A percentile compares a stretch with the other conserved stretches of the same genome.
Evolutionary conservation across 257 asterid genomes (phyloP).

Genomic region (Petunia axillaris): DNA sequence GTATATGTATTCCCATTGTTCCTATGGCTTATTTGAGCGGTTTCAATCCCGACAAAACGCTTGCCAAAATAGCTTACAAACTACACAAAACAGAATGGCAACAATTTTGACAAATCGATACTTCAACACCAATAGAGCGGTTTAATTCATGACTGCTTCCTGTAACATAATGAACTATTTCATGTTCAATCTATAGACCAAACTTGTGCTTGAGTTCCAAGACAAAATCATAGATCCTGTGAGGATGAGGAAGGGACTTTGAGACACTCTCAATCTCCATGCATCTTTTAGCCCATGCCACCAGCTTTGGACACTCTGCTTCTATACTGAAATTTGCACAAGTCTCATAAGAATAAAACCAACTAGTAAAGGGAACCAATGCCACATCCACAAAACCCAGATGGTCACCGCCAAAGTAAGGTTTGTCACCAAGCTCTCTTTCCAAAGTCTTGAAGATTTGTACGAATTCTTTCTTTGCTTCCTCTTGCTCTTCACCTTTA

Average conservation of each 20-base stretch:
- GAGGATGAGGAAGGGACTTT: constrained; percentile 29
- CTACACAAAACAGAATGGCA: too few species aligned
- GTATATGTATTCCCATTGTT: too few species aligned
- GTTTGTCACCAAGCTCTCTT: constrained; percentile 26
- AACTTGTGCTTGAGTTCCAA: constrained; percentile 25
- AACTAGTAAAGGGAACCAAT: constrained; percentile 23
- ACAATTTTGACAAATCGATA: too few species aligned
- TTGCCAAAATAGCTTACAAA: too few species aligned
- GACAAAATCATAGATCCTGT: constrained; percentile 25
- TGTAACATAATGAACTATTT: too few species aligned
- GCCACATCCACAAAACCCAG: constrained; percentile 27
- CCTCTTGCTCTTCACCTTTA: constrained; percentile 22
- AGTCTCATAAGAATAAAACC: constrained; percentile 25
- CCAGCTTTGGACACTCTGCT: constrained; percentile 17
- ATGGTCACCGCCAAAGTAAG: constrained; percentile 26
- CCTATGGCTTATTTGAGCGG: too few species aligned
- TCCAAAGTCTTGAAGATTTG: constrained; percentile 18
- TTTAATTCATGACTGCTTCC: too few species aligned
- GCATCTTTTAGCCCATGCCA: constrained; percentile 25
- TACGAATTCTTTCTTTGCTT: constrained; percentile 26
- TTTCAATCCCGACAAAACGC: too few species aligned
- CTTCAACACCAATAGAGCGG: too few species aligned
- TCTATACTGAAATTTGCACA: constrained; percentile 28
- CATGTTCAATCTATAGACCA: background rate
- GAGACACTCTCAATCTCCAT: constrained; percentile 23